Percentiles rank a stretch among this genome's conserved stretches.
These are phyloP conservation scores for apple (Malus domestica) DNA, from an alignment of 306 rosid genomes.

Conservation along the genomic window DNA sequence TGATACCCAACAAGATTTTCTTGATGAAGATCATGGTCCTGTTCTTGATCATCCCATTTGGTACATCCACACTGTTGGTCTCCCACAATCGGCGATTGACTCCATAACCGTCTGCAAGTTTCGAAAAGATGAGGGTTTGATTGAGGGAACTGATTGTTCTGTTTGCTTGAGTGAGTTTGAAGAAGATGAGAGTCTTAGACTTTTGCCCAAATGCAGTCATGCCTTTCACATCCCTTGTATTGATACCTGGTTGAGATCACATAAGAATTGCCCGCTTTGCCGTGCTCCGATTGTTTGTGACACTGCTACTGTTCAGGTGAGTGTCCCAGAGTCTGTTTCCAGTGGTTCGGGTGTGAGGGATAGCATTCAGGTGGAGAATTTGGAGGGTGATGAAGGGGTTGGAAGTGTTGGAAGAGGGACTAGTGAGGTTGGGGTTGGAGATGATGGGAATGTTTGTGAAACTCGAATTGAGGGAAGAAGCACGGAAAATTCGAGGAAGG, in stretches of 20 bases:
- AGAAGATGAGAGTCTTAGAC: conserved; percentile 50
- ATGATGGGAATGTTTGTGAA: conserved; percentile 3
- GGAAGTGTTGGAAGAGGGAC: conserved; percentile 18
- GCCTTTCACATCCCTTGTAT: conserved; percentile 43
- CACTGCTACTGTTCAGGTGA: conserved; percentile 4
- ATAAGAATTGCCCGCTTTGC: conserved; percentile 48
- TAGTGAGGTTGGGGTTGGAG: conserved; percentile 15
- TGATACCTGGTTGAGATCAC: conserved; percentile 42
- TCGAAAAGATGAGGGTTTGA: conserved; percentile 43
- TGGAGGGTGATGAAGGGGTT: conserved; percentile 6
- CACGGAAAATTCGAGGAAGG: conserved; percentile 12
- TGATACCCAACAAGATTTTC: conserved; percentile 23
- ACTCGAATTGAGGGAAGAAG: background rate
- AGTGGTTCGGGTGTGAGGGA: conserved; percentile 8
- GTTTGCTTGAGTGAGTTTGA: conserved; percentile 70
- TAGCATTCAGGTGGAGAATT: conserved; percentile 18
- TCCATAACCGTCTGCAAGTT: conserved; percentile 50
- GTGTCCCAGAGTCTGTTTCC: conserved; percentile 7
- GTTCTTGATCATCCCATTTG: conserved; percentile 43
- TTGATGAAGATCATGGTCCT: conserved; percentile 31
- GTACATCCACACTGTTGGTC: conserved; percentile 55
- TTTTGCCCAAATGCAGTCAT: conserved; percentile 75
- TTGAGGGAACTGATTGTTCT: conserved; percentile 70
- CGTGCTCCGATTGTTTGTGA: conserved; percentile 37
- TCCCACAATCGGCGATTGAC: conserved; percentile 55